Evolutionary conservation across 164 flowering plant genomes (phyloP).

Genomic region (Protea cynaroides): DNA sequence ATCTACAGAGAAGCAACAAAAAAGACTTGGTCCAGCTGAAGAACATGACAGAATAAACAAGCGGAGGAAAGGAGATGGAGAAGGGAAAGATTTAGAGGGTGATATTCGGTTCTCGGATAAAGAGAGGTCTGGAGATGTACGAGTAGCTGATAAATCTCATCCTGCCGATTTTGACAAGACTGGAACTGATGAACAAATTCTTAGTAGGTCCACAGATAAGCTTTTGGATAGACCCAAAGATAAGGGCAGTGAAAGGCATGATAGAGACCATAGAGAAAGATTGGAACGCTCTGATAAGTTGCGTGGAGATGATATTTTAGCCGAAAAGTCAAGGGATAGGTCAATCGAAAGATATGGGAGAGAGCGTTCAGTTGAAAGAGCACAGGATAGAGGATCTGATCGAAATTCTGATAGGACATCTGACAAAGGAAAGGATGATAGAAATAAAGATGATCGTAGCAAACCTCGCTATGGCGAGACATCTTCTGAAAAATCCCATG

Average conservation of each 20-base stretch:
- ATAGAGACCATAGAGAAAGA: constrained; percentile 72
- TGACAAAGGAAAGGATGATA: constrained; percentile 62
- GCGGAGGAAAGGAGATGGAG: constrained; percentile 82
- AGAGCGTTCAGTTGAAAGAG: constrained; percentile 81
- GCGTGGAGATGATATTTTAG: constrained; percentile 48
- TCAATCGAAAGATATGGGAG: constrained; percentile 80
- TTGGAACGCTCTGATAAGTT: constrained; percentile 62
- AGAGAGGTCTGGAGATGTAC: constrained; percentile 51
- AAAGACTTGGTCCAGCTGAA: constrained; percentile 67
- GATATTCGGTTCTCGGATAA: constrained; percentile 54
- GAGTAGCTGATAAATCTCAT: constrained; percentile 31
- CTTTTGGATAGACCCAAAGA: constrained; percentile 58
- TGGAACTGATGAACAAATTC: constrained; percentile 47
- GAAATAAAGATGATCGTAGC: constrained; percentile 63
- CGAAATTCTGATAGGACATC: constrained; percentile 48
- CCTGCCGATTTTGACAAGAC: constrained; percentile 42
- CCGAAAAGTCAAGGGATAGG: constrained; percentile 66
- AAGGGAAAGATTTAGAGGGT: constrained; percentile 55
- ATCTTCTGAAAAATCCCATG: constrained; percentile 53
- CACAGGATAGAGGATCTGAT: constrained; percentile 49
- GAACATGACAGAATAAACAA: constrained; percentile 66
- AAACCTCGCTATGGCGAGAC: constrained; percentile 51
- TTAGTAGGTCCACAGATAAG: constrained; percentile 42
- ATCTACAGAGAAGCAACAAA: constrained; percentile 61
- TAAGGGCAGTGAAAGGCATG: constrained; percentile 65